Evolutionary conservation across 2,329 filamentous ascomycete genomes (phyloP).

Genomic region (Cercospora canescens): DNA sequence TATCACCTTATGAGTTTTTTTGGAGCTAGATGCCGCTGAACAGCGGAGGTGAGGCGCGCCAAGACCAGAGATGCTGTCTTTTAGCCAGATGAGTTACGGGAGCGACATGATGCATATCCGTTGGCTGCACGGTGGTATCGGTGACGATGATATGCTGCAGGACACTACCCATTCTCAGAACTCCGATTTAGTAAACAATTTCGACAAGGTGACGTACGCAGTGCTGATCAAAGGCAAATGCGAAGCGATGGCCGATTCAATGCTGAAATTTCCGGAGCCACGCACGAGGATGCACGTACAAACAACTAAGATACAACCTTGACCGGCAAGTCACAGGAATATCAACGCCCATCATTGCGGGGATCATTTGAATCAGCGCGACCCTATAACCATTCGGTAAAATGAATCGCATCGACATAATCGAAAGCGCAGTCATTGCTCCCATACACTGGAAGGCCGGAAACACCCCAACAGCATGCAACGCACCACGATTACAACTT

Average conservation of each 20-base stretch:
- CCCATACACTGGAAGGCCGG: too few species aligned
- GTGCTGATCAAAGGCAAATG: background rate
- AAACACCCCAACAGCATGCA: too few species aligned
- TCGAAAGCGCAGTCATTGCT: slow-evolving; percentile 23
- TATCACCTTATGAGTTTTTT: too few species aligned
- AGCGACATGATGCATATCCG: too few species aligned
- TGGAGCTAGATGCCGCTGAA: too few species aligned
- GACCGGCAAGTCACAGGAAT: background rate
- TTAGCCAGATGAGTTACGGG: too few species aligned
- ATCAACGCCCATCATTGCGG: background rate
- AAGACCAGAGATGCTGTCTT: too few species aligned
- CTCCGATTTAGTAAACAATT: background rate
- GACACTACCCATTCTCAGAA: background rate
- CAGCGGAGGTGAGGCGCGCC: too few species aligned
- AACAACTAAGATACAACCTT: background rate
- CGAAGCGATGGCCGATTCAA: background rate
- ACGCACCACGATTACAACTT: too few species aligned
- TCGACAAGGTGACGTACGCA: background rate
- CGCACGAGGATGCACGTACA: background rate
- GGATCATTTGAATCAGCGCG: slow-evolving; percentile 21
- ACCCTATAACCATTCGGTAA: slow-evolving; percentile 25
- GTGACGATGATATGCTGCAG: too few species aligned
- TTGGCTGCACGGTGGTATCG: too few species aligned
- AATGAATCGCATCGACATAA: slow-evolving; percentile 25
- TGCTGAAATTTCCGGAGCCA: background rate